These are phyloP conservation scores for Andrographis paniculata DNA, from an alignment of 305 asterid genomes.

Conservation along the genomic window DNA sequence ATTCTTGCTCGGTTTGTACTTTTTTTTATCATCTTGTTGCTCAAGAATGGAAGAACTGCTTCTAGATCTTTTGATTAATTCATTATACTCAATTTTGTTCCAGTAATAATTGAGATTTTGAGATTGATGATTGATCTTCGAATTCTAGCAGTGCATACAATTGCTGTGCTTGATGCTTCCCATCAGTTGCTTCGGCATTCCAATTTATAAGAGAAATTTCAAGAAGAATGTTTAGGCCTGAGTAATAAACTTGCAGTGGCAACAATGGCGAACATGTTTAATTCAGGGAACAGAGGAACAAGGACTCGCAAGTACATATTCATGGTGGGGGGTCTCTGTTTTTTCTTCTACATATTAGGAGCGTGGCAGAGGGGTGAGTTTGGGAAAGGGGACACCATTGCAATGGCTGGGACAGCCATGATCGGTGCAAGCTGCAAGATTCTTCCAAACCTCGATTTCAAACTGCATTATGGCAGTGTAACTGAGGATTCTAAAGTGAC, in stretches of 20 bases:
- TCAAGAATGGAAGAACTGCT: no score
- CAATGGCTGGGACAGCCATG: constrained; percentile 47
- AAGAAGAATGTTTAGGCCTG: no score
- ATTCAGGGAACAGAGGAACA: constrained; percentile 41
- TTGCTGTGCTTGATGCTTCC: no score
- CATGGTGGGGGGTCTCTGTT: constrained; percentile 53
- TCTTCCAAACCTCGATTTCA: constrained; percentile 50
- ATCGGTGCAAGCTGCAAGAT: constrained; percentile 41
- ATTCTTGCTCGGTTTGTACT: neutral
- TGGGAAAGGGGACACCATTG: constrained; percentile 70
- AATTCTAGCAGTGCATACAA: no score
- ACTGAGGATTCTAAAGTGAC: constrained; percentile 25
- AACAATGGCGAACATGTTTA: constrained; percentile 46
- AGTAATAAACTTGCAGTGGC: constrained; percentile 13
- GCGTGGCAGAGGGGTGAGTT: constrained; percentile 79
- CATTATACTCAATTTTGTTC: no score
- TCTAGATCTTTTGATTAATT: no score
- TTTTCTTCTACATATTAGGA: constrained; percentile 63
- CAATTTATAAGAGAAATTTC: no score
- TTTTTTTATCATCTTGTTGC: no score
- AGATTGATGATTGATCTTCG: no score
- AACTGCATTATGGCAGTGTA: constrained; percentile 48
- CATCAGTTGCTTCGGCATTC: no score
- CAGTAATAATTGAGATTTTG: no score
- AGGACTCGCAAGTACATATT: constrained; percentile 50